Base-by-base conservation (phyloP, 805 yeast species). In the Komagataella pastoris region DNA sequence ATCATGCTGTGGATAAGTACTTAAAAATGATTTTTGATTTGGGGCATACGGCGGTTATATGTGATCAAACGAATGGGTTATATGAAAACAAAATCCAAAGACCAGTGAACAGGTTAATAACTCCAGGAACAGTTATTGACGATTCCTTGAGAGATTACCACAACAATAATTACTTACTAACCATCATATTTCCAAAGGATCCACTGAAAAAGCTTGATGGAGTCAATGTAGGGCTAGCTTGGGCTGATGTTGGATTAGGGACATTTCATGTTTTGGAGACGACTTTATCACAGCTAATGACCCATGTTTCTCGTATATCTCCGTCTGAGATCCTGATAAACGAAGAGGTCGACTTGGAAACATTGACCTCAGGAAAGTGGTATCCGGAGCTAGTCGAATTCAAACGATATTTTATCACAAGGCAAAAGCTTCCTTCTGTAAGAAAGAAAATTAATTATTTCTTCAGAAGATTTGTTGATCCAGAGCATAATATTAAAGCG, bases 71-170 rank as follows among this genome's bases (percentile, higher is more conserved):
- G 46, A 56, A 49, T 12, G 59, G 61, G 44, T 51, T 56, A 2
- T 57, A 56, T 2, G 56, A 57, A 7, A 69, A 67, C 30, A 64
- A 62, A 44, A 75, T 84, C 18, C 77, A 76, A 46, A 71, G 99
- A 48, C 82, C 86, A 40, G 80, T 93, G 0, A 75, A 88, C 6
- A 70, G 97, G 46, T 79, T 91, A 6, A 79, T 93, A 1, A 84
- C 97, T 0, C 97, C 97, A 0, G 99, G 99, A 0, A 91, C 98
- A 0, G 74, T 91, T 40, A 77, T 91, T 8, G 96, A 88, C 59
- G 97, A 91, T 58, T 80, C 85, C 0, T 82, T 91, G 55, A 69
- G 91, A 59, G 85, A 88, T 61, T 79, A 79, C 53, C 79, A 78
- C 54, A 75, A 77, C 49, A 85, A 85, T 57, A 88, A 89, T 59